A percentile compares a stretch with the other conserved stretches of the same genome.
Evolutionary conservation across 2,329 filamentous ascomycete species (phyloP).

Genomic region (Fusarium mangiferae): DNA sequence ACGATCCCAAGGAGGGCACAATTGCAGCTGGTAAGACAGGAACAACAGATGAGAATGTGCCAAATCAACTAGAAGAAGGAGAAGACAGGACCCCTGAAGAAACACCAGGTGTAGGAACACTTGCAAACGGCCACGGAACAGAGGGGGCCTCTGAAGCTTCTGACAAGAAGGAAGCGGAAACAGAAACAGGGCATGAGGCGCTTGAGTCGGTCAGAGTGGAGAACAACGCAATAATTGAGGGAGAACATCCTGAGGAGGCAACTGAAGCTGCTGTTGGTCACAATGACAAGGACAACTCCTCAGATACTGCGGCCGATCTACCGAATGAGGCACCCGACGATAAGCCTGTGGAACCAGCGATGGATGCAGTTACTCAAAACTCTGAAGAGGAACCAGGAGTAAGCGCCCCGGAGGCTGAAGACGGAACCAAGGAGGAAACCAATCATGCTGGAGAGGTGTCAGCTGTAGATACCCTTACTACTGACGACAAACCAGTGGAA

Average conservation of each 20-base stretch:
- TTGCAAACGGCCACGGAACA: neutral
- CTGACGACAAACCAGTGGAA: slow-evolving; percentile 8
- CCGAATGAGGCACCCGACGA: neutral
- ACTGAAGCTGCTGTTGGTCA: neutral
- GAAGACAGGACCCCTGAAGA: slow-evolving; percentile 5
- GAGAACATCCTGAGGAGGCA: slow-evolving; percentile 12
- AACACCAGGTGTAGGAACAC: neutral
- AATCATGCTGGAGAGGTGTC: neutral
- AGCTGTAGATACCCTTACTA: neutral
- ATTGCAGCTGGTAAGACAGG: slow-evolving; percentile 2
- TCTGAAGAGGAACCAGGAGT: neutral
- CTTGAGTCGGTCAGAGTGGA: neutral
- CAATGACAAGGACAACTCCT: neutral
- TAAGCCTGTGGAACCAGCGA: neutral
- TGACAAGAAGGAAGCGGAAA: slow-evolving; percentile 14
- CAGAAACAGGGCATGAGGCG: neutral
- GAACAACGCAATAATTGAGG: neutral
- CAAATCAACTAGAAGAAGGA: slow-evolving; percentile 5
- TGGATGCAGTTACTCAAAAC: neutral
- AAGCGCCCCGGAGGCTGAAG: neutral
- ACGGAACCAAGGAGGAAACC: neutral
- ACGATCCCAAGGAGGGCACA: neutral
- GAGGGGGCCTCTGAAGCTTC: neutral
- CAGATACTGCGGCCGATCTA: neutral
- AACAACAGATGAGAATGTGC: neutral